Evolutionary conservation across 2,329 filamentous ascomycete genomes (phyloP).

Genomic region (Rosellinia necatrix): DNA sequence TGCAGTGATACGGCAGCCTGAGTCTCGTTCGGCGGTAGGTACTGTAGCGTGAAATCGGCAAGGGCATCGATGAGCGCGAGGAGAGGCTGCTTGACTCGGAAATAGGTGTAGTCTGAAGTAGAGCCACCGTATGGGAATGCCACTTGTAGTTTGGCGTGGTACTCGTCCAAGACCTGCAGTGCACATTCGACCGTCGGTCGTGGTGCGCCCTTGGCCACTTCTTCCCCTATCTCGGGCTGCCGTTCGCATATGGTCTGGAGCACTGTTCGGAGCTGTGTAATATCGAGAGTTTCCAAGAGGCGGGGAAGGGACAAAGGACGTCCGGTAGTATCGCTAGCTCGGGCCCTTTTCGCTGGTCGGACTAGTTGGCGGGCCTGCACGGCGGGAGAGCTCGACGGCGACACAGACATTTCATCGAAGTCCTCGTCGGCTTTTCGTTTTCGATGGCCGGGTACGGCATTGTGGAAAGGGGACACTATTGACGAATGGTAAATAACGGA

Average conservation of each 20-base stretch:
- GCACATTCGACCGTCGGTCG: constrained; percentile 84
- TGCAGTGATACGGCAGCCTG: constrained; percentile 82
- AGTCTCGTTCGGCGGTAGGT: constrained; percentile 86
- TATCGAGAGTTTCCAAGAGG: constrained; percentile 92
- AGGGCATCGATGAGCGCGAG: constrained; percentile 84
- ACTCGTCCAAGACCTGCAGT: constrained; percentile 78
- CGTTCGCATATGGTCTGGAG: constrained; percentile 91
- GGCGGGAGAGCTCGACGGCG: constrained; percentile 81
- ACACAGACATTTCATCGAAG: constrained; percentile 89
- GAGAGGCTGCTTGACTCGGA: constrained; percentile 83
- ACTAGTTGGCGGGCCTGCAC: constrained; percentile 70
- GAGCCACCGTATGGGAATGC: constrained; percentile 86
- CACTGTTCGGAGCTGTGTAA: constrained; percentile 79
- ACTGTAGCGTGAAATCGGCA: constrained; percentile 93
- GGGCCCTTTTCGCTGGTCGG: constrained; percentile 66
- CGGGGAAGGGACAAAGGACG: constrained; percentile 63
- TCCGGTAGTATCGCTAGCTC: constrained; percentile 68
- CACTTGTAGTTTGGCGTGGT: constrained; percentile 76
- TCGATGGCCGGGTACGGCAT: constrained; percentile 57
- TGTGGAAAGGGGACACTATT: constrained; percentile 55
- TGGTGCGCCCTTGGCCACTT: constrained; percentile 83
- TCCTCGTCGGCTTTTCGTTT: constrained; percentile 91
- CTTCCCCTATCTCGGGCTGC: constrained; percentile 82
- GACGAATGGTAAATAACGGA: constrained; percentile 15
- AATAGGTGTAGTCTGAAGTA: constrained; percentile 91